Base-by-base conservation (phyloP, 1,284 basidiomycete genomes). In the Cerrena zonata region DNA sequence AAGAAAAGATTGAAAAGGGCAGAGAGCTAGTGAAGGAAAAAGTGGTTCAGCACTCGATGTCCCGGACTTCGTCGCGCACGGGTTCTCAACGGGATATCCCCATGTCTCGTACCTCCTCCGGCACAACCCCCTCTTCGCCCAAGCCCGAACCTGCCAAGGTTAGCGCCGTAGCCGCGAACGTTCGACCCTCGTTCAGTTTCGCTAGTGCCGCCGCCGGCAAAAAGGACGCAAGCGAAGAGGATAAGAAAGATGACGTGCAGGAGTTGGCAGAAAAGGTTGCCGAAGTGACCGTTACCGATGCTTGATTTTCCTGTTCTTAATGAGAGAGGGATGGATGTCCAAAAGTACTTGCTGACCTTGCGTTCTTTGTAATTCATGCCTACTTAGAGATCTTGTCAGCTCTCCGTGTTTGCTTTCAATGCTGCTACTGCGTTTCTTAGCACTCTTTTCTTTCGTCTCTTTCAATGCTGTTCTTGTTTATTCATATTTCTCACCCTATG, bases 141-240 rank as follows among this genome's bases (percentile, higher is more conserved):
- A 52, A 55, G 22, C 49, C 59, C 0, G 64, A 69, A 23, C 54
- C 69, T 2, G 61, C 69, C 7, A 71, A 67, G 53, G 49, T 57
- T 25, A 52, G 53, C 23, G 48, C 65, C 24, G 50, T 60, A 46
- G 54, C 49, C 24, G 53, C 60, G 24, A 61, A 56, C 50, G 76
- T 89, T 12, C 74, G 86, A 45, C 80, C 86, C 0, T 73, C 74
- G 1, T 70, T 89, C 56, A 89, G 86, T 62, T 89, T 89, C 57
- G 86, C 86, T 0, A 82, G 71, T 47, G 84, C 78, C 10, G 75
- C 76, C 4, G 57, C 56, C 0, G 62, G 58, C 4, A 62, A 57
- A 55, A 59, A 63, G 50, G 62, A 58, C 27, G 52, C 40, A 18
- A 48, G 42, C 5, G 58, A 49, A 12, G 54, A 45, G 44, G 59